Evolutionary conservation across 495 filamentous ascomycete genomes (phyloP), one percentile per base, ranked within the genome.

Genomic region (Aspergillus panamensis): DNA sequence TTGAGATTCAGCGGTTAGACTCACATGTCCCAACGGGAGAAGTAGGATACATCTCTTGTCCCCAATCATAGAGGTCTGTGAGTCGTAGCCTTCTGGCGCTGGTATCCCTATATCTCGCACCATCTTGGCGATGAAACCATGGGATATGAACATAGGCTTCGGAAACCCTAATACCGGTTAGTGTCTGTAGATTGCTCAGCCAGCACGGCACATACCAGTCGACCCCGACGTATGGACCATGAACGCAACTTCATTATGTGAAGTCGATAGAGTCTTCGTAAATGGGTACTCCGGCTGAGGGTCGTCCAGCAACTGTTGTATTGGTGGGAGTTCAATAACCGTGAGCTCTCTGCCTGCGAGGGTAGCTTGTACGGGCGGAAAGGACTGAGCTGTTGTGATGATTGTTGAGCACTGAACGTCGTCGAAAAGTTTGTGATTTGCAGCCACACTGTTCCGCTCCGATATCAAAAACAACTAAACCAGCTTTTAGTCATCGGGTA

Each of bases 331-430:
- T 13, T 51, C 47, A 19, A 57, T 43, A 14, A 57, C 47, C 17
- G 48, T 42, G 8, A 57, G 32, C n/a, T 43, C n/a, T 47, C 21
- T 50, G 5, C 17, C 55, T 12, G 13, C 19, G 13, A 14, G 35
- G 33, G 48, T 51, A 9, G 17, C 55, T 16, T 42, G 55, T 1
- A 57, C 35, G 6, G 35, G 47, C 37, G 55, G 19, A 19, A 57
- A 57, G 1, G 55, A 39, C 14, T n/a, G n/a, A 20, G 37, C 48
- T 8, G 55, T 57, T 19, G 55, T 57, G 4, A 57, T 42, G 25
- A 57, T 57, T 29, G 48, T 57, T 31, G 48, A 57, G 39, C 55
- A 57, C 12, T 44, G 37, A 17, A 57, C 55, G 8, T 57, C 47
- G 10, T 57, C 47, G 25, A 57, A 57, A 12, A 57, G 48, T 14